Evolutionary conservation across 1,284 basidiomycete genomes (phyloP), one percentile per base, ranked within the genome.

Genomic region (Cryptococcus deneoformans): DNA sequence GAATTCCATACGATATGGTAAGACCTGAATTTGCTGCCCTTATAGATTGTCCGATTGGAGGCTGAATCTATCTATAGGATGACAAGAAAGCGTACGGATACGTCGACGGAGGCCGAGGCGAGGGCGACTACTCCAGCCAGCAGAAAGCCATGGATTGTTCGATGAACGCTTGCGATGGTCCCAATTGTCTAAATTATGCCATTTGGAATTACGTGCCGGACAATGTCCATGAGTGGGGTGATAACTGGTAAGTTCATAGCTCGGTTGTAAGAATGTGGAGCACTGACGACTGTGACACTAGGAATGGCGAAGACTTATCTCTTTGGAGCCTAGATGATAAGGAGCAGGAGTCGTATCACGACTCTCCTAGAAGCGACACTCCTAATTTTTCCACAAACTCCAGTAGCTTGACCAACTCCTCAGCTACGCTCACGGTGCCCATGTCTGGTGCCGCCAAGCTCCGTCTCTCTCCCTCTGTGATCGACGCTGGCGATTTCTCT

Each of bases 301-400:
- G 73, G 94, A 94, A 98, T 73, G 86, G 91, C 76, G 95, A 99
- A 79, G 95, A 98, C 77, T 77, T 98, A 56, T 93, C 90, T 60
- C 65, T 95, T 10, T 98, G 90, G 91, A 88, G 87, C 65, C 65
- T 72, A 2, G 91, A 95, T 69, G 94, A 95, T 71, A 54, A 46
- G 10, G 52, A 52, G 43, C 40, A 49, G 14, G 50, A 62, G 29
- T 20, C 38, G 1, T 53, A 50, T 29, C 44, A 36, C 40, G 52
- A 62, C 37, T 39, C 53, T 6, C 53, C 58, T 20, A 38, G 45
- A 14, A 34, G 40, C 42, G 16, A 36, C 44, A 40, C 34, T n/a
- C 46, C 55, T 16, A 14, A 46, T 46, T 37, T 40, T 44, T 12
- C 16, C 35, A 37, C 43, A 16, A 16, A 16, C 2, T 7, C 16